Evolutionary conservation across 2,329 filamentous ascomycete species (phyloP).

Genomic region (Colletotrichum navitas): DNA sequence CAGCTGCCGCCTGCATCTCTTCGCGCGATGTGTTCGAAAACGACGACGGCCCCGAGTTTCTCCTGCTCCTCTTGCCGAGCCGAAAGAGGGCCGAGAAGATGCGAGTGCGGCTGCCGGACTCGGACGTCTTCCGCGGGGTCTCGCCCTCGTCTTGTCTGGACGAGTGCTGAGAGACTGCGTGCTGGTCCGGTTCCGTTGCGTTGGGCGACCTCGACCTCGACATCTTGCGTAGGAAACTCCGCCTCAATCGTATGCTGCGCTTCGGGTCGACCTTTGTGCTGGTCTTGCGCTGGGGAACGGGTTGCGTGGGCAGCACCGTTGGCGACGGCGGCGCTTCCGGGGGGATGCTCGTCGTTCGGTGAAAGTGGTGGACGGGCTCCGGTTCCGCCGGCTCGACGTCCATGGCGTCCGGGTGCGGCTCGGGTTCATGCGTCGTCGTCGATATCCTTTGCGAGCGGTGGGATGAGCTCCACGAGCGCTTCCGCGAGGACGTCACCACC

Average conservation of each 20-base stretch:
- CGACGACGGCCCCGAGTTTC: conserved; percentile 74
- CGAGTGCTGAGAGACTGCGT: conserved; percentile 51
- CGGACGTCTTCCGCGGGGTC: conserved; percentile 66
- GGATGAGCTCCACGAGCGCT: conserved; percentile 56
- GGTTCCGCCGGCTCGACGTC: conserved; percentile 32
- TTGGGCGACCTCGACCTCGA: conserved; percentile 65
- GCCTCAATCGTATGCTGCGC: conserved; percentile 51
- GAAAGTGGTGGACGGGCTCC: conserved; percentile 54
- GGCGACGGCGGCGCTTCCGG: conserved; percentile 47
- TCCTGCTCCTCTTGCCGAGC: conserved; percentile 71
- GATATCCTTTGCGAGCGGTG: conserved; percentile 49
- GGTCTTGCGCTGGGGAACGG: conserved; percentile 13
- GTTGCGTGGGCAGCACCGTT: conserved; percentile 17
- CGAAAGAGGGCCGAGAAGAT: conserved; percentile 81
- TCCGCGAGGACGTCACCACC: conserved; percentile 68
- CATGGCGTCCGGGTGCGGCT: conserved; percentile 33
- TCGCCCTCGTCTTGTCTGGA: conserved; percentile 62
- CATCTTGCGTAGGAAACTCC: conserved; percentile 58
- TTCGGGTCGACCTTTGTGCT: conserved; percentile 43
- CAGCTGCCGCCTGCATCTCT: conserved; percentile 71
- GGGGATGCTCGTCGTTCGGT: conserved; percentile 63
- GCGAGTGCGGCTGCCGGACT: conserved; percentile 61
- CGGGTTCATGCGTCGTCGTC: conserved; percentile 40
- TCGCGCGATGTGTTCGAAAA: conserved; percentile 93
- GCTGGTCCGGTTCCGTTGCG: conserved; percentile 55